Evolutionary conservation across 371 early-diverging fungal species (phyloP), one percentile per base, ranked within the genome.

Genomic region (Capillidium rhysosporum): DNA sequence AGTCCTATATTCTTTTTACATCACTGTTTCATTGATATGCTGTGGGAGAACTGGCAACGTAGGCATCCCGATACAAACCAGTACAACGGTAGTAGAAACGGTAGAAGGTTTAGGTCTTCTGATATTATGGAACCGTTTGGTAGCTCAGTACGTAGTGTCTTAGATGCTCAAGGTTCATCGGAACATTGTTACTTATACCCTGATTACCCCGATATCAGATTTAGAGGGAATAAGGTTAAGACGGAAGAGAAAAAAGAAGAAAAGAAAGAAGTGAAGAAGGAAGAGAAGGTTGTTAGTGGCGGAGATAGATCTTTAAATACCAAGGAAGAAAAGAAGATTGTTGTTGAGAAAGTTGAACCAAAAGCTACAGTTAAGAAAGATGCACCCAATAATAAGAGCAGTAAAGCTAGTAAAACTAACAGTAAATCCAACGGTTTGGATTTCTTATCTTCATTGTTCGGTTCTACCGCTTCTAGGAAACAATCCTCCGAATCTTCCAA

Each of bases 1-100:
- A 51, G 20, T 31, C 54, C 54, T 20, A 24, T 43, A 10, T 54
- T 54, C 54, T 54, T 9, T 20, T 20, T 44, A n/a, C 54, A 54
- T 45, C 54, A 54, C 54, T 18, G 43, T 30, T 28, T 26, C 31
- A 25, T 54, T 28, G 54, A 54, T 23, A 25, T 7, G 26, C 3
- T 54, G 12, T 54, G 45, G 44, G 2, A 28, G 28, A 30, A 64
- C n/a, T 74, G 69, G 68, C 74, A 73, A 48, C 34, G 18, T 21
- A 9, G 23, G 12, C 49, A 49, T 31, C 34, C 30, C 2, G 34
- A 49, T 8, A 24, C 38, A 4, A 51, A 20, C 25, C 49, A 49
- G 21, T 29, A 49, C 24, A 20, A 29, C 29, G 29, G 38, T n/a
- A n/a, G 7, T 29, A 18, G 52, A 25, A 16, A 16, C 16, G 45